Conservation (phyloP, 2,329 filamentous ascomycete species). For the Penicillium palitans region DNA sequence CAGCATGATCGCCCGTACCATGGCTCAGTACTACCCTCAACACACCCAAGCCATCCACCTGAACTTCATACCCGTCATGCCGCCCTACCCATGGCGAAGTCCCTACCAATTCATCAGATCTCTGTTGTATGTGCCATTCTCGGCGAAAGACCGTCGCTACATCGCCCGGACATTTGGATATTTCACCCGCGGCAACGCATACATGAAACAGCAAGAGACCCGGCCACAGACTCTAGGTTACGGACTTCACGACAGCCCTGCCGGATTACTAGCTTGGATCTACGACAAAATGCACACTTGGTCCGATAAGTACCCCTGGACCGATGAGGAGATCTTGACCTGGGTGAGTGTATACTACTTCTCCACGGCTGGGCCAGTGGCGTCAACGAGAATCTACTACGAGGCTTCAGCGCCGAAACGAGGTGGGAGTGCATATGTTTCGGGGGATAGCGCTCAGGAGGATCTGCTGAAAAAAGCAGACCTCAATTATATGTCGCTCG, state of each 20-base stretch:
- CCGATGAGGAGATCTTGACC: conserved; percentile 71
- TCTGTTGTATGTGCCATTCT: conserved; percentile 33
- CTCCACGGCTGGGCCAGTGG: conserved; percentile 66
- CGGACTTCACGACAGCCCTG: conserved; percentile 67
- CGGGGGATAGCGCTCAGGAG: conserved; percentile 2
- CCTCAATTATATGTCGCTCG: conserved; percentile 16
- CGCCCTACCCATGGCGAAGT: conserved; percentile 53
- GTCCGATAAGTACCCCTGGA: conserved; percentile 72
- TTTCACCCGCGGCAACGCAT: conserved; percentile 43
- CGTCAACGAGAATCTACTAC: conserved; percentile 71
- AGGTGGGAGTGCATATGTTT: neutral
- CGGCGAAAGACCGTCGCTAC: conserved; percentile 24
- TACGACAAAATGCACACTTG: conserved; percentile 79
- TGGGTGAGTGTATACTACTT: conserved; percentile 76
- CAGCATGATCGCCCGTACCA: conserved; percentile 60
- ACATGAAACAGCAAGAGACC: conserved; percentile 62
- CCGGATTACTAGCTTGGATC: conserved; percentile 73
- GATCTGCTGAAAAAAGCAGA: neutral
- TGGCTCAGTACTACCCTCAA: conserved; percentile 61
- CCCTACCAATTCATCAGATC: conserved; percentile 54
- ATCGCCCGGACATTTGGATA: conserved; percentile 28
- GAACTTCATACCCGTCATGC: conserved; percentile 55
- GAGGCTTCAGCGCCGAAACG: conserved; percentile 51
- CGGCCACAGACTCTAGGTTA: conserved; percentile 74
- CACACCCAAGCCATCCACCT: conserved; percentile 62